Percentiles rank a stretch among this genome's conserved stretches.
Conservation (phyloP, 192 early-diverging fungal species). For the Piromyces sp. region DNA sequence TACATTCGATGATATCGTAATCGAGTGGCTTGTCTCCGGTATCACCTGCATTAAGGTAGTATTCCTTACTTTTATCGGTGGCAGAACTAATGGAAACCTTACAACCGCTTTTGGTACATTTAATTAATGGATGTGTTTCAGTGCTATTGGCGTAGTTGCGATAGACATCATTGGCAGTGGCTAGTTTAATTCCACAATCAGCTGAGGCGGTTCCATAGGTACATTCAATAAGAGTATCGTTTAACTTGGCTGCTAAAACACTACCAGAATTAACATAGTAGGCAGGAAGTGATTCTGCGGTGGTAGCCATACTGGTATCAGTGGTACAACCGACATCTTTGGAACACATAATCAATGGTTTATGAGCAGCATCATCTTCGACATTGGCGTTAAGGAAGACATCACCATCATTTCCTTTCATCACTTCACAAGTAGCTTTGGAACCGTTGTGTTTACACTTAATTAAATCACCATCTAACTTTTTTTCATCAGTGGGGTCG, state of each 20-base stretch:
- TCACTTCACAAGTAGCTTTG: background rate
- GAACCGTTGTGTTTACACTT: background rate
- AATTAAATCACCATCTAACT: background rate
- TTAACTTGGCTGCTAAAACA: background rate
- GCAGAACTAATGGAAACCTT: background rate
- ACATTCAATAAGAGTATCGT: background rate
- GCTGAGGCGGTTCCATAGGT: background rate
- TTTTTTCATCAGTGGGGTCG: background rate
- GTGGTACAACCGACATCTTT: background rate
- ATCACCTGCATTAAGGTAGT: background rate
- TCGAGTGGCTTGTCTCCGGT: background rate
- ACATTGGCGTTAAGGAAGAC: background rate
- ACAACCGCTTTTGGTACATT: background rate
- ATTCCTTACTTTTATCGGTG: background rate
- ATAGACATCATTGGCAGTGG: background rate
- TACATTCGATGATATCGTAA: background rate
- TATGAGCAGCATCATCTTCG: background rate
- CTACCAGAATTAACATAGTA: background rate
- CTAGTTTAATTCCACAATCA: background rate
- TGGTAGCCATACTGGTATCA: background rate
- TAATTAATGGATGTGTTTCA: no score
- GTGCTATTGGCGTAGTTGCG: background rate
- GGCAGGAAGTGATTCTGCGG: background rate
- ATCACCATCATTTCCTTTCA: background rate
- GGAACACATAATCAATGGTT: background rate